A percentile compares a stretch with the other conserved stretches of the same genome.
These are phyloP conservation scores for Mycena latifolia DNA, from an alignment of 768 basidiomycete genomes.

Conservation along the genomic window DNA sequence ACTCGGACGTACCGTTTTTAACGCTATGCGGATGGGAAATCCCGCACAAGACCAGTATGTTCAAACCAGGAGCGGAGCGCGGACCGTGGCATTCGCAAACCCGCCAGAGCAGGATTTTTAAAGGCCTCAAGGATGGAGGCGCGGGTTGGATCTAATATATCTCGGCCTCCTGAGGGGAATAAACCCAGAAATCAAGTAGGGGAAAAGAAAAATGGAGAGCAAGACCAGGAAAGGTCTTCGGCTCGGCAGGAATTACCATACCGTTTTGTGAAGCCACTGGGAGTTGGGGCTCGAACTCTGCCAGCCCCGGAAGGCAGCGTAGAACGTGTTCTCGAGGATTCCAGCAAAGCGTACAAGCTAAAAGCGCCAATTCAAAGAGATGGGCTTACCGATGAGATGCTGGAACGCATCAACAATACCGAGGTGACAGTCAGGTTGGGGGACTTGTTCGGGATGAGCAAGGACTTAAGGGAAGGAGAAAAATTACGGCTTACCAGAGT, in stretches of 20 bases:
- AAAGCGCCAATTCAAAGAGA: conserved; percentile 26
- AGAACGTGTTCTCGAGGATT: conserved; percentile 1
- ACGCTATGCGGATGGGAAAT: conserved; percentile 2
- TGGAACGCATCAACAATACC: conserved; percentile 27
- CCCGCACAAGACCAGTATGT: conserved; percentile 9
- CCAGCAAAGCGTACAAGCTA: conserved; percentile 14
- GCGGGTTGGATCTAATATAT: not conserved
- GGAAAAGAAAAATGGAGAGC: not conserved
- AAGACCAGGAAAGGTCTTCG: not conserved
- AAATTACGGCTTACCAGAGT: conserved; percentile 5
- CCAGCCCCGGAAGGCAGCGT: not conserved
- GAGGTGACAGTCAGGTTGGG: conserved; percentile 22
- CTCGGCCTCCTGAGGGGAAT: conserved; percentile 21
- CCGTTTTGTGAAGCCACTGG: not conserved
- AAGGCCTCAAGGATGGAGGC: conserved; percentile 23
- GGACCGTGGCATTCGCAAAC: not conserved
- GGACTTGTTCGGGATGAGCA: conserved; percentile 22
- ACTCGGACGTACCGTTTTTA: conserved; percentile 14
- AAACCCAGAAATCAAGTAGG: not conserved
- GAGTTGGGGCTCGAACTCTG: not conserved
- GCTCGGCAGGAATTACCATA: not conserved
- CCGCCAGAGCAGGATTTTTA: conserved; percentile 28
- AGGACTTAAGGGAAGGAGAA: conserved; percentile 20
- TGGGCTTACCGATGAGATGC: conserved; percentile 20
- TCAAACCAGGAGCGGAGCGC: conserved; percentile 12